These are phyloP conservation scores for Arthrobotrys sphaeroides DNA, from an alignment of 2,329 filamentous ascomycete genomes.

Conservation along the genomic window DNA sequence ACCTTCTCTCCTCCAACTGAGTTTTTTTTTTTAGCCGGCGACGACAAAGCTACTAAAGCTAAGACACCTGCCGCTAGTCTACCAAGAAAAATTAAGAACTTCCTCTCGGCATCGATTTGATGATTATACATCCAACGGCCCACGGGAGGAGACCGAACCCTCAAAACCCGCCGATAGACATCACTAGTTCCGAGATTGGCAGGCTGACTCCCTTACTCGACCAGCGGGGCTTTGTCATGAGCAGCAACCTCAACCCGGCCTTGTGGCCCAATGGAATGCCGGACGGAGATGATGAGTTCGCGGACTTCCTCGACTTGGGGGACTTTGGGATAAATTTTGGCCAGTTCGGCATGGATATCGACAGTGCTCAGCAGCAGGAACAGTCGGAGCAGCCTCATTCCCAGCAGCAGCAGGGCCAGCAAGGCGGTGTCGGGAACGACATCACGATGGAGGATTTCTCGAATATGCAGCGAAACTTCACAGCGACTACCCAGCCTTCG, in stretches of 20 bases:
- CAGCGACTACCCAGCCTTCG: conserved; percentile 21
- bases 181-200: conserved; percentile 3
- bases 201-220: conserved; percentile 26
- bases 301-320: conserved; percentile 47
- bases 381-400: conserved; percentile 12
- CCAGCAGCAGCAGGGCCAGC: conserved; percentile 21
- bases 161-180: conserved; percentile 19
- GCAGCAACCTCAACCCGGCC: conserved; percentile 31
- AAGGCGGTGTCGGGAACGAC: conserved; percentile 19
- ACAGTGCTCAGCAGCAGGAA: conserved; percentile 24
- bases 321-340: conserved; percentile 50
- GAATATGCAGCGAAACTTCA: conserved; percentile 36
- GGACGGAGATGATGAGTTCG: conserved; percentile 44
- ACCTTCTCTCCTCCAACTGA: conserved; percentile 10
- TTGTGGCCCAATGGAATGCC: conserved; percentile 46
- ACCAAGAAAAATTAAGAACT: conserved; percentile 23
- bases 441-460: conserved; percentile 50
- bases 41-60: conserved; percentile 23
- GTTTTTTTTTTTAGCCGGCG: conserved; percentile 29
- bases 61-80: conserved; percentile 11
- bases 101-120: conserved; percentile 22
- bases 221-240: conserved; percentile 34
- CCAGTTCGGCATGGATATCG: conserved; percentile 46
- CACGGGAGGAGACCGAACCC: conserved; percentile 33
- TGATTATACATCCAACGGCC: conserved; percentile 44